Base-by-base conservation (phyloP, 768 basidiomycete genomes). In the Psilocybe sp. region DNA sequence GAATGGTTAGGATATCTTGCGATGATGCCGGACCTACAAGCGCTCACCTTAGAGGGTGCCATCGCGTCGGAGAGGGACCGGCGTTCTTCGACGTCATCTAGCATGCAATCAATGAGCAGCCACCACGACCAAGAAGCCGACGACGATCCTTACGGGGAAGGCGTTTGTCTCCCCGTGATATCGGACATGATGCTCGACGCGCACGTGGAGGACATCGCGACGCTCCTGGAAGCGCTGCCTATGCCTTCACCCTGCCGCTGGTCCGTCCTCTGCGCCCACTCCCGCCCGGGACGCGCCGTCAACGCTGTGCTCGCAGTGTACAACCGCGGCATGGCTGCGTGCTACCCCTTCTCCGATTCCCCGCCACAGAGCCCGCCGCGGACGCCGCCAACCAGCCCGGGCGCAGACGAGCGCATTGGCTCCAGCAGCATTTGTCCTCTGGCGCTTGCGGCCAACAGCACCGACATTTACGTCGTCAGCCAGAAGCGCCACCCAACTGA, bases 1-100 rank as follows among this genome's bases (percentile, higher is more conserved):
- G 51, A 57, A 42, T 61, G 60, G 60, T 32, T 56, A 19, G 32
- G 41, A 12, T 46, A 46, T 31, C 50, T 61, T 13, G 35, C 40
- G n/a, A 32, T 49, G 16, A 53, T 58, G 54, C 57, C 60, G 0
- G 41, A 18, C 8, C 50, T 61, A 14, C 33, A 33, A 11, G 45
- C 47, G n/a, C 46, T 61, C 6, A 23, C 46, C 8, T 43, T 61
- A 2, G 49, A 53, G 40, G 51, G 53, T 12, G 55, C 60, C 23
- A 57, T 61, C 23, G 23, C 23, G 7, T 28, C 23, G 23, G 23
- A 28, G 23, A 4, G 23, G 23, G 23, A 28, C 23, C 23, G 23
- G 23, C 23, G 4, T 3, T 28, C 23, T 4, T 28, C 23, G 23
- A 28, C 23, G 23, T 28, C 23, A 28, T 28, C 23, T 3, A 28